Base-by-base conservation (phyloP, 1,284 basidiomycete species). In the Puccinia hordei region DNA sequence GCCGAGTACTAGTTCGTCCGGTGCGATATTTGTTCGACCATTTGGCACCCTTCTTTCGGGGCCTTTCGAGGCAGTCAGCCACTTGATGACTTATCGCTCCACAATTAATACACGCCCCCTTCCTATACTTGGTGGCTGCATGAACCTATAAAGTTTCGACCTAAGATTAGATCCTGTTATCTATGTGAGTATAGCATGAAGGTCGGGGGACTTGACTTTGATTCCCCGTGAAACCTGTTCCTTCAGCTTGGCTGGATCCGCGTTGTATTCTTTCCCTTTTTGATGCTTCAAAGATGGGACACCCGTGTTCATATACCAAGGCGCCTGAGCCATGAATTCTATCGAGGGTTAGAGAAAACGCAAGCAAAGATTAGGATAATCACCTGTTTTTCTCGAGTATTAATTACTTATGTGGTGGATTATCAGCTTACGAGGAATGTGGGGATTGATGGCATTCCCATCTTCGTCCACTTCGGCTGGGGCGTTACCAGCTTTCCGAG, bases 41-140 rank as follows among this genome's bases (percentile, higher is more conserved):
- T 87, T 92, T 97, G 61, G 97, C 97, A 46, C 97, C 97, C 85
- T 94, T 93, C 88, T 93, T 95, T 80, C 97, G 90, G 33, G 97
- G 97, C 78, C 97, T 90, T 87, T 99, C 97, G 69, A 99, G 89
- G 86, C 97, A 99, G 86, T 99, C 97, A 83, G 90, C 88, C 81
- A 89, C 90, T 87, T 93, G 92, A 88, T 99, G 97, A 1, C 94
- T 93, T 89, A 98, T 92, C 22, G 96, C 93, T 81, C 96, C 96
- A 84, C 96, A 99, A 86, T 99, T 99, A 87, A 97, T 95, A 88
- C 96, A 99, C 44, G 96, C 97, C 46, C 96, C 96, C 86, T 97
- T 96, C 83, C 97, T 90, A 86, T 92, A 99, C 87, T 97, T 98
- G 85, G 93, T 98, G 55, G 95, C 93, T 0, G 93, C 93, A 0